Evolutionary conservation across 768 basidiomycete species (phyloP).

Genomic region (Hericium erinaceus): DNA sequence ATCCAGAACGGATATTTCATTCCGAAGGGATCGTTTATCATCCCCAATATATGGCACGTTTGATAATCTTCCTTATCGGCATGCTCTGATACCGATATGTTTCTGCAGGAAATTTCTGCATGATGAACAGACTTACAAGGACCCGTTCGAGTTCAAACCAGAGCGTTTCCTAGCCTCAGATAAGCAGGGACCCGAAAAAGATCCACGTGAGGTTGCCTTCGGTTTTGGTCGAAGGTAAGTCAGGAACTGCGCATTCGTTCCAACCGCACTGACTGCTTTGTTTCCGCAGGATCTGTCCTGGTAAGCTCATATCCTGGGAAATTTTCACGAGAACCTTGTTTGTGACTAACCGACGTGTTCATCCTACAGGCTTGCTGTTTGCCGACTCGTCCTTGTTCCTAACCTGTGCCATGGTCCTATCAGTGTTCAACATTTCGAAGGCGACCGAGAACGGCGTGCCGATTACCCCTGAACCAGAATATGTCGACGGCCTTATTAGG

Average conservation of each 20-base stretch:
- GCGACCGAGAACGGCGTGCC: no score
- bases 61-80: not conserved
- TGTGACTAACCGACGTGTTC: not conserved
- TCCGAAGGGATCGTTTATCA: constrained; percentile 27
- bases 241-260: not conserved
- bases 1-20: constrained; percentile 28
- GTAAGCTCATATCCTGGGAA: not conserved
- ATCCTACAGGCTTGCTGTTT: no score
- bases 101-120: constrained; percentile 20
- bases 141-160: constrained; percentile 21
- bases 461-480: not conserved
- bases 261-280: not conserved
- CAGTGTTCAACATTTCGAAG: no score
- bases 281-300: not conserved
- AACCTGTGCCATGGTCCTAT: no score
- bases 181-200: constrained; percentile 12
- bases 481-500: not conserved
- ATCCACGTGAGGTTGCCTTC: constrained; percentile 15
- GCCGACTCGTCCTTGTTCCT: no score
- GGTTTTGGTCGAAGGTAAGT: constrained; percentile 20
- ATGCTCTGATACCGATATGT: not conserved
- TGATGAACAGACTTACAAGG: constrained; percentile 19
- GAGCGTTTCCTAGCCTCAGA: constrained; percentile 18
- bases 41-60: constrained; percentile 27
- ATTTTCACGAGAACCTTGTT: not conserved